A percentile compares a stretch with the other conserved stretches of the same genome.
Conservation (phyloP, 768 basidiomycete genomes). For the Serendipita sp. region DNA sequence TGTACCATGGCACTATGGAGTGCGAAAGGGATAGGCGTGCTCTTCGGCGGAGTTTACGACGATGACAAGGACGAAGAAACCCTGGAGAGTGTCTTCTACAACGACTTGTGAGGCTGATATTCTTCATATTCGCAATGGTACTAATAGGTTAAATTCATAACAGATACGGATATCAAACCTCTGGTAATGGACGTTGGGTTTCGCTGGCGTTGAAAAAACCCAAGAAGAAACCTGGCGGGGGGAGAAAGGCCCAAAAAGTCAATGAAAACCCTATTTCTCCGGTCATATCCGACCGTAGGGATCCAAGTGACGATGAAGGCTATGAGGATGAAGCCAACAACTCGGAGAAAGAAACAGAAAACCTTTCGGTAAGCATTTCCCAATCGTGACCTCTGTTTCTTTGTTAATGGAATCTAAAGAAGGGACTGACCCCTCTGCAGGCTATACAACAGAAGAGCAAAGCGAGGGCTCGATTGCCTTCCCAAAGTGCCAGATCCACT, state of each 20-base stretch:
- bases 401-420: too few relatives aligned
- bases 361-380: too few relatives aligned
- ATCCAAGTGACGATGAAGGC: conserved; percentile 6
- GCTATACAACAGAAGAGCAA: background rate
- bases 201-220: conserved; percentile 53
- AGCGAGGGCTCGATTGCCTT: background rate
- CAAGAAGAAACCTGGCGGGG: conserved; percentile 35
- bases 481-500: background rate
- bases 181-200: conserved; percentile 64
- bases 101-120: conserved; percentile 74
- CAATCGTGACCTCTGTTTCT: too few relatives aligned
- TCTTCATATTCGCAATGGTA: background rate
- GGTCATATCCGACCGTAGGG: too few relatives aligned
- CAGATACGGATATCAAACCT: conserved; percentile 65
- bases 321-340: conserved; percentile 13
- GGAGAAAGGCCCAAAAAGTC: conserved; percentile 28
- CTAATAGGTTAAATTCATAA: too few relatives aligned
- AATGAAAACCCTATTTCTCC: background rate
- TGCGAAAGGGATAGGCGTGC: conserved; percentile 47
- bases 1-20: conserved; percentile 79
- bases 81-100: conserved; percentile 73
- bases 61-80: conserved; percentile 75
- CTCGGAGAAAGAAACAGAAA: conserved; percentile 11
- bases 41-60: conserved; percentile 83
- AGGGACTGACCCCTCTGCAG: too few relatives aligned